Base-by-base conservation (phyloP, 768 basidiomycete genomes). In the Suillus placidus region DNA sequence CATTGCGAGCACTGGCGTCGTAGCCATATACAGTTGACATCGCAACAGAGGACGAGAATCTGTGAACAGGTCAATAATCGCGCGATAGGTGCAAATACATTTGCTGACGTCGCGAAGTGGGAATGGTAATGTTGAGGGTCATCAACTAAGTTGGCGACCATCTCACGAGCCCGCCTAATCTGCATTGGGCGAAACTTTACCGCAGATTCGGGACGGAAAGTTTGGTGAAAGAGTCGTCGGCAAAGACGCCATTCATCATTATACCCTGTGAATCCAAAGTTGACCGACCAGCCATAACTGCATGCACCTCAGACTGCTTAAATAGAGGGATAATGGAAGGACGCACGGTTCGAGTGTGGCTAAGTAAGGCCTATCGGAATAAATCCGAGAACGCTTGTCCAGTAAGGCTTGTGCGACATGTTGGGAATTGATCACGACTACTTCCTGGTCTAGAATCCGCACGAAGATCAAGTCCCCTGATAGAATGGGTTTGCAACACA, bases 191-290 rank as follows among this genome's bases (percentile, higher is more conserved):
- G 47, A 13, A 49, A 13, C 6, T 49, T 49, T 12, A 49, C n/a
- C 23, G 23, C 47, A 23, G 47, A 49, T n/a, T 26, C 23, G 13
- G 49, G 13, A 16, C 49, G 49, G 23, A 51, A 51, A 26, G 49
- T 23, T 26, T 51, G 49, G 49, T 26, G 23, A 23, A 51, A 51
- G 13, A 51, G 49, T 51, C 49, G 23, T 16, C 49, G 23, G 23
- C 6, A 51, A 26, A 75, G 42, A 47, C 74, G 73, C 79, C 80
- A 80, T 64, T 67, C 65, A 3, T 65, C 60, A 26, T 35, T 47
- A 38, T 65, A 65, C 1, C 13, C 20, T n/a, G 7, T 12, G n/a
- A 49, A 26, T 37, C 20, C 37, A 49, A 61, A 65, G 49, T 34
- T 32, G 23, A 34, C 34, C 30, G 5, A 47, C 64, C 61, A 62